Evolutionary conservation across 2,329 filamentous ascomycete species (phyloP).

Genomic region (Fusarium odoratissimum): DNA sequence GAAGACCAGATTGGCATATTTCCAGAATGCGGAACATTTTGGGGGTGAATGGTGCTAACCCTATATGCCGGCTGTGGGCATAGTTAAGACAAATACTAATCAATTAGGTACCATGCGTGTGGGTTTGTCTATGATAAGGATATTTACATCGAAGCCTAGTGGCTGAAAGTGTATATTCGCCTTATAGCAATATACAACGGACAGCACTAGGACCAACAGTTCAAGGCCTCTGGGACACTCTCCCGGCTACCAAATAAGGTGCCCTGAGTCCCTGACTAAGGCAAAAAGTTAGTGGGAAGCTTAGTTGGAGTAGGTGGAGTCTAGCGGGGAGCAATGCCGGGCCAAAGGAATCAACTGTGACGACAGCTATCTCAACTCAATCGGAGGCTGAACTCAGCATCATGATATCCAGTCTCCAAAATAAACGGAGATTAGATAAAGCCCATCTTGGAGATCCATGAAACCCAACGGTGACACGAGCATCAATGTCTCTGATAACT

Average conservation of each 20-base stretch:
- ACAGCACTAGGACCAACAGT: fast-evolving
- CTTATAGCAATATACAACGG: fast-evolving
- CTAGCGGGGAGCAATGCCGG: background rate
- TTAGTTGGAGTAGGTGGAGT: background rate
- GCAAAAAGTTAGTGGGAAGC: background rate
- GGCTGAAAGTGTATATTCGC: background rate
- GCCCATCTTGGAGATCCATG: too few species aligned
- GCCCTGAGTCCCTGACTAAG: background rate
- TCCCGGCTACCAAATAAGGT: fast-evolving
- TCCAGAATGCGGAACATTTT: background rate
- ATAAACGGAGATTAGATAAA: background rate
- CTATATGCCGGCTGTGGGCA: background rate
- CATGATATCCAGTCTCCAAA: fast-evolving
- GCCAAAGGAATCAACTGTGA: background rate
- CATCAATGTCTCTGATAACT: background rate
- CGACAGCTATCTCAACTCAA: background rate
- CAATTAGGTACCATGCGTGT: background rate
- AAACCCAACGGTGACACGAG: background rate
- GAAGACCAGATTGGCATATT: background rate
- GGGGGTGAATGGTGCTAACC: background rate
- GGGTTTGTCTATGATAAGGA: background rate
- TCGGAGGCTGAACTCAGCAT: fast-evolving
- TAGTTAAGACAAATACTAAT: background rate
- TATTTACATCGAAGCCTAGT: fast-evolving
- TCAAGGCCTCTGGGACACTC: fast-evolving